Evolutionary conservation across 768 basidiomycete species (phyloP), one percentile per base, ranked within the genome.

Genomic region (Cystobasidium ongulense): DNA sequence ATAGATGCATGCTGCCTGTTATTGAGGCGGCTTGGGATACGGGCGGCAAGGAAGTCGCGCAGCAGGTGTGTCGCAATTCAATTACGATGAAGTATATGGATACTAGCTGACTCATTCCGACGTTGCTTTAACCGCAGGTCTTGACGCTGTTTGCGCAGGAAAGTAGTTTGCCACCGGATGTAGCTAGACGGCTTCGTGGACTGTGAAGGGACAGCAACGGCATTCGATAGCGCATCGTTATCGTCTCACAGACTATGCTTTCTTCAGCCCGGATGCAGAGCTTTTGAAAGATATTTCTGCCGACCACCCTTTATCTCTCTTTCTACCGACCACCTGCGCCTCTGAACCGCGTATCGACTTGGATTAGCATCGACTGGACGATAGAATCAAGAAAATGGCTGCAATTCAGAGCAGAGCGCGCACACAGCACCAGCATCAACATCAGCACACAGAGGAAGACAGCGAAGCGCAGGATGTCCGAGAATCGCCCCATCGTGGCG

Each of bases 11-110:
- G 1, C 66, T 81, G 71, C 81, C 82, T 1, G 76, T 81, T 0
- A 66, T 82, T 4, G 79, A 78, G 65, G 77, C 79, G 25, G 77
- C 76, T 23, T 84, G 83, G 83, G 78, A 78, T 1, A 81, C 81
- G 10, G 82, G 82, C 2, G 82, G 82, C 1, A 72, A 76, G 57
- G 81, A 81, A 63, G 76, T 81, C 33, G 81, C 80, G 8, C 43
- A 41, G 52, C 76, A 80, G 79, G 80, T 81, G 73, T 71, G 80
- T 43, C 0, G 1, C n/a, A n/a, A n/a, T n/a, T n/a, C n/a, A n/a
- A n/a, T n/a, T n/a, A n/a, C n/a, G n/a, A n/a, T n/a, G n/a, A n/a
- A n/a, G n/a, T n/a, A n/a, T n/a, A n/a, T n/a, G n/a, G n/a, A n/a
- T n/a, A n/a, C n/a, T n/a, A n/a, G n/a, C n/a, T n/a, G n/a, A n/a